phyloP scores from a whole-genome alignment of 106 monocot species.

The Dendrobium nobile region DNA sequence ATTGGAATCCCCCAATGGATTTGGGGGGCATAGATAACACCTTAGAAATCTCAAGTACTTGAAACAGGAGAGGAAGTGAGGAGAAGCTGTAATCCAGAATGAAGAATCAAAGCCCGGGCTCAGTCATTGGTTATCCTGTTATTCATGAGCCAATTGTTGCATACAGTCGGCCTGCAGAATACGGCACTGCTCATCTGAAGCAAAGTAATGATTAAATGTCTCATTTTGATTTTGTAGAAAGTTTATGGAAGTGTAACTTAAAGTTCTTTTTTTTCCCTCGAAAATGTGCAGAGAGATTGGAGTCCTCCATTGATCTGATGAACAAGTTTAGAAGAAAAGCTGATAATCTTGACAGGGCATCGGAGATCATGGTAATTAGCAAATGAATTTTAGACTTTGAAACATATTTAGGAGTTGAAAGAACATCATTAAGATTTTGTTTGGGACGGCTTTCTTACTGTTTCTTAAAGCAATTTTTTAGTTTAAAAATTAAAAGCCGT shows the following conservation, averaged over 20 bases:
- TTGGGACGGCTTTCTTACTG: too few relatives aligned
- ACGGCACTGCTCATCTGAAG: conserved; percentile 5
- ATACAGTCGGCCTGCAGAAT: conserved; percentile 7
- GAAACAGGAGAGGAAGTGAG: not conserved
- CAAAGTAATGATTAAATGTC: conserved; percentile 14
- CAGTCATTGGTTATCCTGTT: conserved; percentile 20
- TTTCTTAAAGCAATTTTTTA: too few relatives aligned
- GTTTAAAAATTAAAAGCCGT: too few relatives aligned
- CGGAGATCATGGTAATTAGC: conserved; percentile 22
- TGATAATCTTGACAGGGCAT: conserved; percentile 19
- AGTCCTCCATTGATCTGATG: conserved; percentile 18
- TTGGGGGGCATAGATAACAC: not conserved
- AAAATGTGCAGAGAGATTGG: conserved; percentile 30
- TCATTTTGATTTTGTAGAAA: not conserved
- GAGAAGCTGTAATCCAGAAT: conserved; percentile 6
- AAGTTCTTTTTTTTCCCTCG: not conserved
- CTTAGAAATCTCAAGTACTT: not conserved
- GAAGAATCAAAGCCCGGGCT: conserved; percentile 17
- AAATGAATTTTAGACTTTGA: not conserved
- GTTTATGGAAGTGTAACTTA: not conserved
- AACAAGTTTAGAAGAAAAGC: conserved; percentile 32
- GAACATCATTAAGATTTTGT: not conserved
- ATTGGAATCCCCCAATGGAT: not conserved
- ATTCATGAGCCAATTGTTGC: not conserved
- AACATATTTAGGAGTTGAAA: not conserved